phyloP scores from a whole-genome alignment of 2,329 filamentous ascomycete genomes.

The Botrytis squamosa region DNA sequence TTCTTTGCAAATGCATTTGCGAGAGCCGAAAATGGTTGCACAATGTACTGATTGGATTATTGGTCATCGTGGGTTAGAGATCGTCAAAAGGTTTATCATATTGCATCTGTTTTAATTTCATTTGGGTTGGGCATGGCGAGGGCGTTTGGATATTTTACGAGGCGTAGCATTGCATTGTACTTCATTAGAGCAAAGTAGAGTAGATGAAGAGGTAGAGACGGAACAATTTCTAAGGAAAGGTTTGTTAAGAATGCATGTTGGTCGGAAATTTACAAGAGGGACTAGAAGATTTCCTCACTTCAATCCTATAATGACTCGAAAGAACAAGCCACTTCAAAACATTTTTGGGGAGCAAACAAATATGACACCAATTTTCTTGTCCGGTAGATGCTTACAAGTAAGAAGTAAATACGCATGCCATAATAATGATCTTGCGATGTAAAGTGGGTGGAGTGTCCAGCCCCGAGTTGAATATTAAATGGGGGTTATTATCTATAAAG shows the following conservation, averaged over 20 bases:
- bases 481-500: background rate
- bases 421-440: background rate
- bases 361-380: background rate
- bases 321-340: background rate
- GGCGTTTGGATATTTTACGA: background rate
- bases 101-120: background rate
- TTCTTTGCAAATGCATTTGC: conserved; percentile 81
- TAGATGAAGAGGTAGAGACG: conserved; percentile 1
- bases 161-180: background rate
- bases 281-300: background rate
- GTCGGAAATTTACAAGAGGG: background rate
- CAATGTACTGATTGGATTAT: conserved; percentile 27
- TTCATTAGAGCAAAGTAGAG: background rate
- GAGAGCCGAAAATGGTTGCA: conserved; percentile 50
- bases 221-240: background rate
- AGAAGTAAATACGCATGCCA: background rate
- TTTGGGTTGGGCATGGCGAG: conserved; percentile 3
- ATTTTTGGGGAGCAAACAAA: background rate
- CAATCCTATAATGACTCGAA: background rate
- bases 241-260: background rate
- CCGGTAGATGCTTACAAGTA: background rate
- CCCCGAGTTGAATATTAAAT: background rate
- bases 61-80: background rate
- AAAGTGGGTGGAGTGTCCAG: background rate
- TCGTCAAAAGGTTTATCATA: background rate